phyloP scores from a whole-genome alignment of 257 asterid genomes.

The Scutellaria galericulata region DNA sequence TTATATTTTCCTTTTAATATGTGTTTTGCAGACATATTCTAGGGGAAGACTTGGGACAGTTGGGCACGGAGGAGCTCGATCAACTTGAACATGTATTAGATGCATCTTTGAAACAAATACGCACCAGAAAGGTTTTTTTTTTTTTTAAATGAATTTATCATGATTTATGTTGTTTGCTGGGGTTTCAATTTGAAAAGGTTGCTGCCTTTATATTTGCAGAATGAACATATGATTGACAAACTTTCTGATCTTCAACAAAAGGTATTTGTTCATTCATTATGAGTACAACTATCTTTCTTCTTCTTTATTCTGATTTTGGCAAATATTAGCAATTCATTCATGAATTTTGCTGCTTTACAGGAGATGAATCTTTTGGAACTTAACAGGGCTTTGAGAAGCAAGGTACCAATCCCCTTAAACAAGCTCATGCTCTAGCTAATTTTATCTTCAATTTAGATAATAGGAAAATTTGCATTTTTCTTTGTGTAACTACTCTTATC shows the following conservation, averaged over 20 bases:
- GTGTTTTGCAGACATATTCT: conserved; percentile 51
- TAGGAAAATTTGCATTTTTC: too few relatives aligned
- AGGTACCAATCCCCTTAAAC: conserved; percentile 14
- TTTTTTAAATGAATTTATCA: background rate
- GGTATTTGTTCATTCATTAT: conserved; percentile 18
- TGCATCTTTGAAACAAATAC: conserved; percentile 55
- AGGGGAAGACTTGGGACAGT: conserved; percentile 66
- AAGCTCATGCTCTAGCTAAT: background rate
- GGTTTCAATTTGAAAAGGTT: background rate
- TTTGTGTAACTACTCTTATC: too few relatives aligned
- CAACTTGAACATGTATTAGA: conserved; percentile 66
- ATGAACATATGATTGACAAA: conserved; percentile 28
- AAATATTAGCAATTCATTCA: background rate
- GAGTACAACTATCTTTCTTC: background rate
- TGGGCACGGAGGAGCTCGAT: conserved; percentile 56
- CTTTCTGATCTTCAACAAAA: conserved; percentile 42
- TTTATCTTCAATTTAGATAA: too few relatives aligned
- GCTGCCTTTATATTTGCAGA: conserved; percentile 27
- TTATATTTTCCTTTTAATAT: background rate
- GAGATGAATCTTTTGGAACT: conserved; percentile 38
- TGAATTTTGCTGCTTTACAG: conserved; percentile 17
- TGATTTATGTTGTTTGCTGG: background rate
- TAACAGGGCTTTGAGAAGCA: conserved; percentile 37
- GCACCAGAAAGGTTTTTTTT: conserved; percentile 54
- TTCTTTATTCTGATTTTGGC: background rate